A percentile compares a stretch with the other conserved stretches of the same genome.
Conservation (phyloP, 2,329 filamentous ascomycete genomes). For the Ophiosphaerella herpotricha region DNA sequence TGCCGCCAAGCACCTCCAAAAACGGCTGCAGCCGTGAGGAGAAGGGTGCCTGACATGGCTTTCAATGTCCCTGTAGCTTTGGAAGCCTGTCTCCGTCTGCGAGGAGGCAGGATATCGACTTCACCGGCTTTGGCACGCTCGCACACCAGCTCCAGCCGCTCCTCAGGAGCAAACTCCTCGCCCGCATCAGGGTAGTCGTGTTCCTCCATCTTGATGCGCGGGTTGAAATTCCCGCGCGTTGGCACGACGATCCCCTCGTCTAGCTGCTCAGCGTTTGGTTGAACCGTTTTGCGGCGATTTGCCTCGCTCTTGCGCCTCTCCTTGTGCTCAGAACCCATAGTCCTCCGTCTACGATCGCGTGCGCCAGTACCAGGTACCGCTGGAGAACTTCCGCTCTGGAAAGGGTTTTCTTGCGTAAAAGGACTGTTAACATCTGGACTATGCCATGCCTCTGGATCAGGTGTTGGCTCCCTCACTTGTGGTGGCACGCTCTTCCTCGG, state of each 20-base stretch:
- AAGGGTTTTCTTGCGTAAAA: constrained; percentile 90
- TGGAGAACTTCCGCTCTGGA: constrained; percentile 83
- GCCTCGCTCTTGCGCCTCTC: constrained; percentile 51
- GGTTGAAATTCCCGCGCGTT: constrained; percentile 62
- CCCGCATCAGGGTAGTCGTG: constrained; percentile 65
- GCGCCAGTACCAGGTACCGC: constrained; percentile 44
- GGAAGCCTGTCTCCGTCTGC: constrained; percentile 33
- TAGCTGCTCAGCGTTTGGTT: constrained; percentile 49
- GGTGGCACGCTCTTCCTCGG: constrained; percentile 47
- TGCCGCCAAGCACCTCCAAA: constrained; percentile 86
- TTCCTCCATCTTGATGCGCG: constrained; percentile 48
- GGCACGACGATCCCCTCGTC: constrained; percentile 60
- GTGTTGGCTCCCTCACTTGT: constrained; percentile 50
- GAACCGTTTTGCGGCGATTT: constrained; percentile 50
- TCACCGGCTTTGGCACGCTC: constrained; percentile 66
- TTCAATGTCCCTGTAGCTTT: constrained; percentile 58
- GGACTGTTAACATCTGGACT: constrained; percentile 61
- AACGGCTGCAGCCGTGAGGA: constrained; percentile 70
- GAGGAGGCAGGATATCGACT: constrained; percentile 53
- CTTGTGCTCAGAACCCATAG: constrained; percentile 48
- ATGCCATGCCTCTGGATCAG: constrained; percentile 56
- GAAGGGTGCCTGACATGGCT: constrained; percentile 71
- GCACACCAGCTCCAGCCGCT: constrained; percentile 73
- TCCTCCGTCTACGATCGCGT: constrained; percentile 58
- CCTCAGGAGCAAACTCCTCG: constrained; percentile 94